phyloP scores from a whole-genome alignment of 2,329 filamentous ascomycete genomes.

The Trichoderma gracile region DNA sequence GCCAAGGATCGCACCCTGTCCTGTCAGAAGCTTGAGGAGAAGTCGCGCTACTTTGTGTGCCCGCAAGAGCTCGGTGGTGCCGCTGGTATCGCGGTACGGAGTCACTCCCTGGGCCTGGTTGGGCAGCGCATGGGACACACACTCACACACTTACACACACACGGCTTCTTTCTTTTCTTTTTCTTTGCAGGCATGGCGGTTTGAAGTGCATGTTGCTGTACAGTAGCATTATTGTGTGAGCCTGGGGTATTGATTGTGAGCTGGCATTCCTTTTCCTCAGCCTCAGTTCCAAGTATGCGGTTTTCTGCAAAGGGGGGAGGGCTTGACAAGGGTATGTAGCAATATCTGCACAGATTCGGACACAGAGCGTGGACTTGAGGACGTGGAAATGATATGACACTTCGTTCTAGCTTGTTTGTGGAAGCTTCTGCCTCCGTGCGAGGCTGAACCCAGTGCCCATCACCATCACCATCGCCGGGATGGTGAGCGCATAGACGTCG shows the following conservation, averaged over 20 bases:
- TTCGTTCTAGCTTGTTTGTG: not conserved
- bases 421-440: constrained; percentile 5
- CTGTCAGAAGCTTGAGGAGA: constrained; percentile 19
- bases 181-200: not conserved
- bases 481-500: constrained; percentile 6
- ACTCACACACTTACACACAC: not conserved
- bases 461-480: constrained; percentile 1
- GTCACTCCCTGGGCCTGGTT: not conserved
- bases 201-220: not conserved
- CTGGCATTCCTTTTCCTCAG: constrained; percentile 5
- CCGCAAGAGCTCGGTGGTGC: not conserved
- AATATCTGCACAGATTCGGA: not conserved
- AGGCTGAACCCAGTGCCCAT: constrained; percentile 21
- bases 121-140: not conserved
- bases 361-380: not conserved
- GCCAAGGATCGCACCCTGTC: constrained; percentile 2
- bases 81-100: not conserved
- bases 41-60: constrained; percentile 8
- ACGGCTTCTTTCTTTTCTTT: not conserved
- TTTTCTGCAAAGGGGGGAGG: not conserved
- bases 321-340: not conserved
- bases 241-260: not conserved
- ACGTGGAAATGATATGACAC: constrained; percentile 8
- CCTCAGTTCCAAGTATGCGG: constrained; percentile 13
- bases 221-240: not conserved